Evolutionary conservation across 495 filamentous ascomycete species (phyloP).

Genomic region (Penicillium simplicissimum): DNA sequence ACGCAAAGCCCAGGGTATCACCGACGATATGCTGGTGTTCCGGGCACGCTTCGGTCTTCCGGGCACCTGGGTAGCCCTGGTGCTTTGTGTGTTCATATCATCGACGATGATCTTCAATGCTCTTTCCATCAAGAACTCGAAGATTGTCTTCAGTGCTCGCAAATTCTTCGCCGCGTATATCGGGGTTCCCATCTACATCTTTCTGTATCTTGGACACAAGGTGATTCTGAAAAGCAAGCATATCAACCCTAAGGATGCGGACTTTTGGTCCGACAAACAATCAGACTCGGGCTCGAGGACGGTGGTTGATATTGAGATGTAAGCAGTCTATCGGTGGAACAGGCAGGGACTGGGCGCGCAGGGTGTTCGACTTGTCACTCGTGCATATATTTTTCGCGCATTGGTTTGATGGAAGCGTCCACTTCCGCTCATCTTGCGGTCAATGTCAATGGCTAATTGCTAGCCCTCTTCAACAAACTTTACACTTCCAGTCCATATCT

Average conservation of each 20-base stretch:
- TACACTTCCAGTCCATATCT: not conserved
- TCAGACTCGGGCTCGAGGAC: not conserved
- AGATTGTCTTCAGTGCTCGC: conserved; percentile 55
- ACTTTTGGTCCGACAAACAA: conserved; percentile 58
- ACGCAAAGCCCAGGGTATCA: conserved; percentile 67
- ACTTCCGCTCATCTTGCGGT: not conserved
- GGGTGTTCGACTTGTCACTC: not conserved
- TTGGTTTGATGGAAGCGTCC: too few species aligned
- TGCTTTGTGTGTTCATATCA: conserved; percentile 67
- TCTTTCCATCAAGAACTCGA: conserved; percentile 45
- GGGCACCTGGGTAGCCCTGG: conserved; percentile 65
- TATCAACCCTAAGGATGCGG: conserved; percentile 55
- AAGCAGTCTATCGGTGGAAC: not conserved
- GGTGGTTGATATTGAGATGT: not conserved
- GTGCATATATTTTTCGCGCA: not conserved
- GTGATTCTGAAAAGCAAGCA: conserved; percentile 49
- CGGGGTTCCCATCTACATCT: conserved; percentile 73
- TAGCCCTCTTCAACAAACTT: not conserved
- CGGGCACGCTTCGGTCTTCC: conserved; percentile 67
- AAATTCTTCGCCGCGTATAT: conserved; percentile 78
- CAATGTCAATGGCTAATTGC: not conserved
- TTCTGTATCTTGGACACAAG: conserved; percentile 70
- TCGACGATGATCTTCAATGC: conserved; percentile 72
- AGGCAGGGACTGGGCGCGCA: too few species aligned
- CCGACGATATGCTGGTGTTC: conserved; percentile 63